phyloP scores from a whole-genome alignment of 495 filamentous ascomycete species.

The Aspergillus hancockii region DNA sequence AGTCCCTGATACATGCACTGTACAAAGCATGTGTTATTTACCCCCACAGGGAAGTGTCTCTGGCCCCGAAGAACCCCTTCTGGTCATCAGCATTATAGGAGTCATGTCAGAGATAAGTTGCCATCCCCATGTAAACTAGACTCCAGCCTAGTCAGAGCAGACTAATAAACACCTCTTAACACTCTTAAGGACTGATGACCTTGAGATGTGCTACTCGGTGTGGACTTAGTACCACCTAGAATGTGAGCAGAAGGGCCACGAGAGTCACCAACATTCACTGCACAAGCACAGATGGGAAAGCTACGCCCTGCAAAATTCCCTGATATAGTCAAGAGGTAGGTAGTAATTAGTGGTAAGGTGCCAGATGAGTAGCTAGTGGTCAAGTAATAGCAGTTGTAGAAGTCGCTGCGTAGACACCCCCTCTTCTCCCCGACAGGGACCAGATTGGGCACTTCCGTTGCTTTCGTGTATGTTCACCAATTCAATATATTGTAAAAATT shows the following conservation, averaged over 20 bases:
- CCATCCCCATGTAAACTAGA: neutral
- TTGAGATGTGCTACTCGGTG: neutral
- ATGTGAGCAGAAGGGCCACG: neutral
- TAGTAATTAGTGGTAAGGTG: constrained; percentile 1
- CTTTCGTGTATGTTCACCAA: constrained; percentile 18
- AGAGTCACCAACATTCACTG: neutral
- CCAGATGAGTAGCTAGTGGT: neutral
- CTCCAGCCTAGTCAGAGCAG: neutral
- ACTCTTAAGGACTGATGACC: neutral
- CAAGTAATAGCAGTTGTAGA: neutral
- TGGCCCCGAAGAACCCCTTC: neutral
- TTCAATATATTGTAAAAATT: constrained; percentile 23
- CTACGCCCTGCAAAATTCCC: constrained; percentile 1
- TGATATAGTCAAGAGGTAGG: neutral
- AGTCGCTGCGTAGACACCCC: neutral
- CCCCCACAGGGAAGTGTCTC: neutral
- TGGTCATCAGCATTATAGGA: neutral
- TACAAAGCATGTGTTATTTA: neutral
- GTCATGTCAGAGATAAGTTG: neutral
- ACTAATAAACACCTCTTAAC: neutral
- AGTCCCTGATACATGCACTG: neutral
- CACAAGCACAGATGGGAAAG: neutral
- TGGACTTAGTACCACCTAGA: neutral
- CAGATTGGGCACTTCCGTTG: neutral
- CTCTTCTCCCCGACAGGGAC: neutral